Conservation (phyloP, 805 yeast species). For the Ogataea saltuana region DNA sequence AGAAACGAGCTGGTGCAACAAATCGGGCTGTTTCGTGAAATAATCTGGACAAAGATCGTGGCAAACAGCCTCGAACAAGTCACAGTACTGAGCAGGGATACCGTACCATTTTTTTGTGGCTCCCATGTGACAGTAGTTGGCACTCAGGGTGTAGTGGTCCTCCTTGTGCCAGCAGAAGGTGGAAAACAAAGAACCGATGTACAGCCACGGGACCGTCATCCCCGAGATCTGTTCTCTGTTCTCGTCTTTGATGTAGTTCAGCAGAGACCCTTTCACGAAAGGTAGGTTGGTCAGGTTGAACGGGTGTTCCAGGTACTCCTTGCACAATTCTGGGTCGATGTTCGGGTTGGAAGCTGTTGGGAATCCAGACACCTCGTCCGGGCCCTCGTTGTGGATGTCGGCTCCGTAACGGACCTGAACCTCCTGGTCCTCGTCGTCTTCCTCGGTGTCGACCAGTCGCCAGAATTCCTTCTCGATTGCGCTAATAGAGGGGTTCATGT, state of each 20-base stretch:
- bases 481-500: constrained; percentile 40
- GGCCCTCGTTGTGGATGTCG: constrained; percentile 67
- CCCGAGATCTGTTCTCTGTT: constrained; percentile 68
- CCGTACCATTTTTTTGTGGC: constrained; percentile 93
- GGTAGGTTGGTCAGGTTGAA: constrained; percentile 80
- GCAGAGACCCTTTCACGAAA: constrained; percentile 64
- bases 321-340: constrained; percentile 15
- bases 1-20: constrained; percentile 83
- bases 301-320: constrained; percentile 55
- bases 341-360: constrained; percentile 47
- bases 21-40: constrained; percentile 81
- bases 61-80: constrained; percentile 65
- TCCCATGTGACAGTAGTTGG: constrained; percentile 90
- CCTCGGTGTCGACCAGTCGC: constrained; percentile 39
- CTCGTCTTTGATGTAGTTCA: constrained; percentile 53
- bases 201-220: constrained; percentile 94
- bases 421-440: constrained; percentile 34
- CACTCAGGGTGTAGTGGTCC: constrained; percentile 88
- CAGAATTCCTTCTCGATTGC: constrained; percentile 68
- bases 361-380: constrained; percentile 74
- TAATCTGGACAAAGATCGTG: constrained; percentile 72
- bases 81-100: constrained; percentile 69
- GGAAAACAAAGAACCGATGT: constrained; percentile 84
- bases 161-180: constrained; percentile 98
- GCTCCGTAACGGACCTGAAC: constrained; percentile 80